A percentile compares a stretch with the other conserved stretches of the same genome.
Conservation (phyloP, 2,329 filamentous ascomycete species). For the Curvularia hawaiiensis region DNA sequence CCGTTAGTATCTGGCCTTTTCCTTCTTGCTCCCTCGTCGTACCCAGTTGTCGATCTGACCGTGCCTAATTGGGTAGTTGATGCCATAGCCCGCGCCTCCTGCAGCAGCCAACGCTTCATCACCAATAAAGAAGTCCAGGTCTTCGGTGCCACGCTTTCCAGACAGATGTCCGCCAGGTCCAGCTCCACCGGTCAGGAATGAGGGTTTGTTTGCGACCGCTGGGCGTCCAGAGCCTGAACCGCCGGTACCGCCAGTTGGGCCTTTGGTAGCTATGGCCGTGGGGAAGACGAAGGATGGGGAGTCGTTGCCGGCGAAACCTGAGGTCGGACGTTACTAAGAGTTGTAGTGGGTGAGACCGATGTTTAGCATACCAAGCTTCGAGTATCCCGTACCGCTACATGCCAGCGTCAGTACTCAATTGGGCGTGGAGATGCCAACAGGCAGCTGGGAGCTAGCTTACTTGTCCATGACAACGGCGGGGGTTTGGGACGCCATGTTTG, state of each 20-base stretch:
- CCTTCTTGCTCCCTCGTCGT: conserved; percentile 35
- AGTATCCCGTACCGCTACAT: conserved; percentile 95
- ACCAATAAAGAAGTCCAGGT: conserved; percentile 98
- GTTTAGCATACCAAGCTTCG: conserved; percentile 82
- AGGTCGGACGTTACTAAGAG: conserved; percentile 43
- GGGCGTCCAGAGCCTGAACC: conserved; percentile 87
- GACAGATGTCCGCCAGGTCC: conserved; percentile 83
- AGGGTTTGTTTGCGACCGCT: conserved; percentile 90
- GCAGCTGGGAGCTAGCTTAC: conserved; percentile 69
- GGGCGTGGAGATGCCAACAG: conserved; percentile 34
- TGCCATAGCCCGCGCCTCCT: conserved; percentile 86
- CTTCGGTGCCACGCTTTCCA: conserved; percentile 93
- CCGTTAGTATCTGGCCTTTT: conserved; percentile 17
- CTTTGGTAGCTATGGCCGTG: conserved; percentile 96
- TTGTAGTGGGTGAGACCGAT: background rate
- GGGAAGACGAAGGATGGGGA: conserved; percentile 99
- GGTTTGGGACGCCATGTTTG: conserved; percentile 92
- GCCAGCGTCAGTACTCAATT: conserved; percentile 47
- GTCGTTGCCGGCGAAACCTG: conserved; percentile 98
- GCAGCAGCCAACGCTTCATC: conserved; percentile 90
- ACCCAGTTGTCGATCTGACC: conserved; percentile 99
- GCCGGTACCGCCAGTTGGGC: conserved; percentile 69
- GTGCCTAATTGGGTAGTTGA: conserved; percentile 97
- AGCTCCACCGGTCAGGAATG: conserved; percentile 89
- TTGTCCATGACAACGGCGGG: conserved; percentile 99